phyloP scores from a whole-genome alignment of 2,329 filamentous ascomycete genomes.

The Thelonectria discophora region DNA sequence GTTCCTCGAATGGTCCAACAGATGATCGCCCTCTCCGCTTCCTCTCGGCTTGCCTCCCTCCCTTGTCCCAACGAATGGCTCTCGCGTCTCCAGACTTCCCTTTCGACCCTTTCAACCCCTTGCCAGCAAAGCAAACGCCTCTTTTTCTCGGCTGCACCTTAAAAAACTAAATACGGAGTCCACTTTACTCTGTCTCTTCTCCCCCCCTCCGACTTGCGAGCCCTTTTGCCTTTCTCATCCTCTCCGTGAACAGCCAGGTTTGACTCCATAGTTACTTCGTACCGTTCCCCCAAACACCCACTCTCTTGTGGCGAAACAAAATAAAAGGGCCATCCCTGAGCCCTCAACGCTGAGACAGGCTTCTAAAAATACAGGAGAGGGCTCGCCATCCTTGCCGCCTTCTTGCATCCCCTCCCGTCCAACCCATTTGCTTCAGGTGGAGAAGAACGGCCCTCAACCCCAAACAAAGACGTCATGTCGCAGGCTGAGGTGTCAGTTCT shows the following conservation, averaged over 20 bases:
- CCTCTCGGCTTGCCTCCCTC: too few relatives aligned
- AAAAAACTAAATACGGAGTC: neutral
- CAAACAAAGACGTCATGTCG: slow-evolving; percentile 22
- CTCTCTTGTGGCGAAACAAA: slow-evolving; percentile 8
- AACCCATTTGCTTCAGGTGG: slow-evolving; percentile 12
- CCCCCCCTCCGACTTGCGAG: too few relatives aligned
- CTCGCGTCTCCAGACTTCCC: neutral
- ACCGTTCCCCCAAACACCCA: too few relatives aligned
- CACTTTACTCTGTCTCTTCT: neutral
- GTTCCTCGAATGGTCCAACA: neutral
- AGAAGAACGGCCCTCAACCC: slow-evolving; percentile 9
- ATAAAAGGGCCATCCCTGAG: slow-evolving; percentile 8
- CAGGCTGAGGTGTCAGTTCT: slow-evolving; percentile 20
- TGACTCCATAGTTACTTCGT: too few relatives aligned
- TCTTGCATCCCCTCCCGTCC: slow-evolving; percentile 7
- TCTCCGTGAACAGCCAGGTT: too few relatives aligned
- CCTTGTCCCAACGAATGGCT: neutral
- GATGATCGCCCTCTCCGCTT: neutral
- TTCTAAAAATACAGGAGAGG: slow-evolving; percentile 18
- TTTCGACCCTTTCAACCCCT: neutral
- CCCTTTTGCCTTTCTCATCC: too few relatives aligned
- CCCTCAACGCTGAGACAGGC: slow-evolving; percentile 5
- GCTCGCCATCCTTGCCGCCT: neutral
- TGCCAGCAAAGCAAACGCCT: neutral
- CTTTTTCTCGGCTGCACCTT: neutral